Evolutionary conservation across 345 rosid genomes (phyloP).

Genomic region (Gossypium arboreum): DNA sequence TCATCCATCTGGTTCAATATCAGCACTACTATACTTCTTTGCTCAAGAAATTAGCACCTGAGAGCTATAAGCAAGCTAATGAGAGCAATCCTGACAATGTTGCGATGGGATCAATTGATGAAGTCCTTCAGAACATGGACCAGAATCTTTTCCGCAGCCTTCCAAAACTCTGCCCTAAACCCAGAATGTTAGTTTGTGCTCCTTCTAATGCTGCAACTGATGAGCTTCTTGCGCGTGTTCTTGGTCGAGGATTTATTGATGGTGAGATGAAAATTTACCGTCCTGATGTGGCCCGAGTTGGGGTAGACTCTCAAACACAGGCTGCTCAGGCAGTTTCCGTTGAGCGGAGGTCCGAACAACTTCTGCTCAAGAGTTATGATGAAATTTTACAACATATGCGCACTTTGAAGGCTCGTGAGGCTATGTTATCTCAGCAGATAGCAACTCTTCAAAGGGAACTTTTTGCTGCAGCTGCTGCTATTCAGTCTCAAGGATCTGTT

Average conservation of each 20-base stretch:
- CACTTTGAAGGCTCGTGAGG: conserved; percentile 66
- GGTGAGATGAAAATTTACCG: conserved; percentile 98
- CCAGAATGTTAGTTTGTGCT: conserved; percentile 98
- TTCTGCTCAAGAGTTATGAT: conserved; percentile 70
- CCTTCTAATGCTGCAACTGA: conserved; percentile 99
- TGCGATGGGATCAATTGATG: conserved; percentile 85
- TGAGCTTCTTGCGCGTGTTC: conserved; percentile 95
- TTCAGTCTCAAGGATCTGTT: conserved; percentile 91
- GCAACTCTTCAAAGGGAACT: conserved; percentile 77
- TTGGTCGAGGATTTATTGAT: conserved; percentile 96
- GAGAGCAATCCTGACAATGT: conserved; percentile 66
- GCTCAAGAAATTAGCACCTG: conserved; percentile 94
- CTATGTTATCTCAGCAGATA: conserved; percentile 73
- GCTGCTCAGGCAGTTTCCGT: conserved; percentile 99
- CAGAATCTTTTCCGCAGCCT: conserved; percentile 87
- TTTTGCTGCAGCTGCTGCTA: conserved; percentile 63
- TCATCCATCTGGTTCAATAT: conserved; percentile 97
- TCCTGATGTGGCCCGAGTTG: conserved; percentile 99
- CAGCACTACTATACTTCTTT: conserved; percentile 94
- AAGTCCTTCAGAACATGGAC: conserved; percentile 98
- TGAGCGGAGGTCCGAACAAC: conserved; percentile 94
- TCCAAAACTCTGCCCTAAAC: conserved; percentile 93
- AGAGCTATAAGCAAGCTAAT: conserved; percentile 80
- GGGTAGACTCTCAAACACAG: conserved; percentile 95
- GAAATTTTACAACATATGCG: conserved; percentile 86